phyloP scores from a whole-genome alignment of 2,329 filamentous ascomycete species.

The Penicillium concentricum region DNA sequence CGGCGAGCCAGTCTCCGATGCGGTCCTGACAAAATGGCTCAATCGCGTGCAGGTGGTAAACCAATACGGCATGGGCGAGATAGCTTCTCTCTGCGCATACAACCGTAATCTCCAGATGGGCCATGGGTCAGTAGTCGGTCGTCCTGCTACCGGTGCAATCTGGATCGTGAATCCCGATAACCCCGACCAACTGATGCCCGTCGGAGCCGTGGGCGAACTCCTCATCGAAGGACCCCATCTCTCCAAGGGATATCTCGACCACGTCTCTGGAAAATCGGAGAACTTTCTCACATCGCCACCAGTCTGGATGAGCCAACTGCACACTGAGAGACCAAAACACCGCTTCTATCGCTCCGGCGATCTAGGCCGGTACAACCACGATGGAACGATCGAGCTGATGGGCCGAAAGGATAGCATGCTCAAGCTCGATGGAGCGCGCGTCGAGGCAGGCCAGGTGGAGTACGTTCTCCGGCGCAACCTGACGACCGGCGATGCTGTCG shows the following conservation, averaged over 20 bases:
- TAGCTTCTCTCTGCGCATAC: slow-evolving; percentile 24
- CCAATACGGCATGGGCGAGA: slow-evolving; percentile 31
- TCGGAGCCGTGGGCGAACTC: slow-evolving; percentile 32
- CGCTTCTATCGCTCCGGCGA: slow-evolving; percentile 28
- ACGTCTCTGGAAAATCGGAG: slow-evolving; percentile 13
- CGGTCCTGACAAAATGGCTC: slow-evolving; percentile 20
- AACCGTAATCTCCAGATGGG: slow-evolving; percentile 18
- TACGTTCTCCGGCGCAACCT: slow-evolving; percentile 15
- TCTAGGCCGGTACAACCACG: slow-evolving; percentile 22
- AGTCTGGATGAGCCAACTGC: slow-evolving; percentile 15
- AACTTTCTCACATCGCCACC: slow-evolving; percentile 18
- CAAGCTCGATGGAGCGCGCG: slow-evolving; percentile 25
- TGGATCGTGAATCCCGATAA: slow-evolving; percentile 29
- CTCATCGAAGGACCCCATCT: slow-evolving; percentile 31
- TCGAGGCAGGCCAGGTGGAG: slow-evolving; percentile 26
- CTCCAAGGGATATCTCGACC: slow-evolving; percentile 27
- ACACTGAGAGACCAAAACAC: slow-evolving; percentile 6
- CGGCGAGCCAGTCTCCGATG: slow-evolving; percentile 27
- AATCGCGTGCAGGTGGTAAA: slow-evolving; percentile 19
- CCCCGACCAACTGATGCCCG: slow-evolving; percentile 20
- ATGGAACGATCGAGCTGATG: slow-evolving; percentile 26
- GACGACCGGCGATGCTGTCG: slow-evolving; percentile 6
- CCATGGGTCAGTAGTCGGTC: slow-evolving; percentile 15
- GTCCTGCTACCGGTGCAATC: slow-evolving; percentile 22
- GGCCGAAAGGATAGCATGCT: slow-evolving; percentile 30